Percentiles rank a stretch among this genome's conserved stretches.
phyloP scores from a whole-genome alignment of 495 filamentous ascomycete genomes.

The Lentithecium fluviatile region DNA sequence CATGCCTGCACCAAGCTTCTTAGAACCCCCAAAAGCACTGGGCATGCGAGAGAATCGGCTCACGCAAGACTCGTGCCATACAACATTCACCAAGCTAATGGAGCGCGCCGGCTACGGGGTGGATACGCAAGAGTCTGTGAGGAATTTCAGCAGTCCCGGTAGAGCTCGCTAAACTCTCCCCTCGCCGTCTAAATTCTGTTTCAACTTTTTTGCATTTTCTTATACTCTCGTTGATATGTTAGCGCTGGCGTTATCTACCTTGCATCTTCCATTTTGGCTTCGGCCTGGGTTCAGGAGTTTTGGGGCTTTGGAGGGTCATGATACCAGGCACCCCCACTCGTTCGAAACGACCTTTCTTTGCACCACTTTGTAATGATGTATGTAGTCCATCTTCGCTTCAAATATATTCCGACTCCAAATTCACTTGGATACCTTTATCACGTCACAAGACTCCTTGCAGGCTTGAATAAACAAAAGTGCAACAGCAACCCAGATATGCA shows the following conservation, averaged over 20 bases:
- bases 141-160: slow-evolving; percentile 14
- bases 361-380: not conserved
- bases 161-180: not conserved
- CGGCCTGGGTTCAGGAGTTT: slow-evolving; percentile 7
- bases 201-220: not conserved
- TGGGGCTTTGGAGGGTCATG: not conserved
- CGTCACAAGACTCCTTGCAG: no score
- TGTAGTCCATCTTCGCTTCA: not conserved
- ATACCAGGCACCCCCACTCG: slow-evolving; percentile 26
- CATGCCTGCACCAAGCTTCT: slow-evolving; percentile 38
- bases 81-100: slow-evolving; percentile 67
- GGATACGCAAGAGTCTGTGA: slow-evolving; percentile 20
- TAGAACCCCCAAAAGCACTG: slow-evolving; percentile 22
- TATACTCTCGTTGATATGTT: slow-evolving; percentile 4
- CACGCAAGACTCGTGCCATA: slow-evolving; percentile 42
- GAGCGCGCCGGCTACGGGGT: slow-evolving; percentile 54
- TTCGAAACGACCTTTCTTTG: not conserved
- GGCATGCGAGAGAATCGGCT: slow-evolving; percentile 40
- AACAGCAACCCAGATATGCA: no score
- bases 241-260: slow-evolving; percentile 22
- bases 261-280: not conserved
- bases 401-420: no score
- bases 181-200: no score
- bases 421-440: no score
- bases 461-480: no score